Conservation (phyloP, 495 filamentous ascomycete species). For the Penicillium ucsense region DNA sequence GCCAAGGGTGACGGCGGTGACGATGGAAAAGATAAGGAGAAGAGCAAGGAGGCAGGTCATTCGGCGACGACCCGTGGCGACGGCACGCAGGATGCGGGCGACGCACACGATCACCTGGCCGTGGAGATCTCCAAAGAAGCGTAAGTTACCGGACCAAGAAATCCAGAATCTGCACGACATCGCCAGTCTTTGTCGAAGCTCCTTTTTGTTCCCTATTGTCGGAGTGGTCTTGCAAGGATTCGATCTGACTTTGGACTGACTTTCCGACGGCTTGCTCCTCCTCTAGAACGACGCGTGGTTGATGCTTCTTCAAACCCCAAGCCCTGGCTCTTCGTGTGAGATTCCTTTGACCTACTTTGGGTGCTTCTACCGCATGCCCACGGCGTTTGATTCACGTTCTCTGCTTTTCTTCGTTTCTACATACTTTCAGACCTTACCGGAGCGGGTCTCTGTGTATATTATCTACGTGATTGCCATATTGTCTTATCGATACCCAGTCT, state of each 20-base stretch:
- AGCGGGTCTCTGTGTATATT: conserved; percentile 8
- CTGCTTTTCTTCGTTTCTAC: not conserved
- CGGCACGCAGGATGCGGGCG: not conserved
- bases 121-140: conserved; percentile 36
- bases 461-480: not conserved
- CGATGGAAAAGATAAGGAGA: conserved; percentile 3
- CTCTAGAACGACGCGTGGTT: conserved; percentile 23
- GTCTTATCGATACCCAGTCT: not conserved
- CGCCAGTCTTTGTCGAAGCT: not conserved
- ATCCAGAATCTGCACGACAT: too few species aligned
- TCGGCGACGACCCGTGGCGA: conserved; percentile 3
- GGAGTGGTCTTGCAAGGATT: not conserved
- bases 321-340: too few species aligned
- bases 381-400: not conserved
- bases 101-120: conserved; percentile 12
- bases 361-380: not conserved
- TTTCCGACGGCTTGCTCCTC: not conserved
- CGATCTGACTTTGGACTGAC: conserved; percentile 3
- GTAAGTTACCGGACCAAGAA: conserved; percentile 13
- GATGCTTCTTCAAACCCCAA: not conserved
- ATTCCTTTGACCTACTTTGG: not conserved
- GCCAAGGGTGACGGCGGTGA: conserved; percentile 8
- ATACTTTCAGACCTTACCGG: not conserved
- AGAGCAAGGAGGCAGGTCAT: not conserved
- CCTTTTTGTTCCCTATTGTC: not conserved